Evolutionary conservation across 2,329 filamentous ascomycete species (phyloP).

Genomic region (Claviceps purpurea): DNA sequence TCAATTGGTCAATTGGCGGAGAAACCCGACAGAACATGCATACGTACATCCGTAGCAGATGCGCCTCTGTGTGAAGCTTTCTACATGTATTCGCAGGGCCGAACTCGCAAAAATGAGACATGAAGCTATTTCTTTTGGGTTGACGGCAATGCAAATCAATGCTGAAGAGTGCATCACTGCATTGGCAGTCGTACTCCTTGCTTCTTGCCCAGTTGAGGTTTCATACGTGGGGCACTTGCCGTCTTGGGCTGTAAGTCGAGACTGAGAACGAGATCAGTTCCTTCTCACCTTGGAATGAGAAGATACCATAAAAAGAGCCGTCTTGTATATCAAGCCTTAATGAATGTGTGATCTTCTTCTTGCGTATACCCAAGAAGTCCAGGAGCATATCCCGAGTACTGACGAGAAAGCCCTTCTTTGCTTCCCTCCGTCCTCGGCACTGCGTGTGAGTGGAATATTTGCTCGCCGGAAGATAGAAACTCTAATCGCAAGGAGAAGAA

Average conservation of each 20-base stretch:
- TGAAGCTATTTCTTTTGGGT: too few species aligned
- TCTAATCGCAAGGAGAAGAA: neutral
- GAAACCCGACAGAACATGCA: too few species aligned
- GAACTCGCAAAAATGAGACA: too few species aligned
- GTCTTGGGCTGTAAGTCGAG: neutral
- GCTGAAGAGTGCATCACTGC: too few species aligned
- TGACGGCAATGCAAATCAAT: too few species aligned
- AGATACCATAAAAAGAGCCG: neutral
- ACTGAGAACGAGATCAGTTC: neutral
- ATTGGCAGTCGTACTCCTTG: too few species aligned
- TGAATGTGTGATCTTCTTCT: neutral
- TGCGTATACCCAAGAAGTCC: neutral
- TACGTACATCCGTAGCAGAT: too few species aligned
- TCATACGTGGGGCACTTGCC: neutral
- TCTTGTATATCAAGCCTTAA: neutral
- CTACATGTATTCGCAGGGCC: too few species aligned
- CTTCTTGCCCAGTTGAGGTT: neutral
- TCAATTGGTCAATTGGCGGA: too few species aligned
- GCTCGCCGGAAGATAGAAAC: neutral
- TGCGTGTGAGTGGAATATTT: neutral
- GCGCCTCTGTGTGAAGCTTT: too few species aligned
- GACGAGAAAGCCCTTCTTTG: neutral
- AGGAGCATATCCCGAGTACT: neutral
- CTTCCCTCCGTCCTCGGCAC: neutral
- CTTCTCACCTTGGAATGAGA: conserved; percentile 1